Evolutionary conservation across 2,329 filamentous ascomycete species (phyloP).

Genomic region (Cytospora piceae): DNA sequence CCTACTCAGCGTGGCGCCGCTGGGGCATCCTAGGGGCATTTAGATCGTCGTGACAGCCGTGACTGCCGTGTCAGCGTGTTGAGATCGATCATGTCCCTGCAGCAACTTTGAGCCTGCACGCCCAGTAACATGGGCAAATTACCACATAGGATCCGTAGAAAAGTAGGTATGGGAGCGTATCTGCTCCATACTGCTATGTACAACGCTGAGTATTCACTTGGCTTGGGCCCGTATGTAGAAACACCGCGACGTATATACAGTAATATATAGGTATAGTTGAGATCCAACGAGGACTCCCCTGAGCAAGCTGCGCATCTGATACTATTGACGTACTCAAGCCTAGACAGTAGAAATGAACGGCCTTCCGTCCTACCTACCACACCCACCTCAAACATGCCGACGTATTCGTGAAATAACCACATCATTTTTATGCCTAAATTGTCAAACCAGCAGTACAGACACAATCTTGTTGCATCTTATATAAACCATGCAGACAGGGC

Average conservation of each 20-base stretch:
- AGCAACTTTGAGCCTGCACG: neutral
- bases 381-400: neutral
- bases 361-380: too few species aligned
- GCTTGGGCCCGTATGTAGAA: neutral
- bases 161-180: too few species aligned
- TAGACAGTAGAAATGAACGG: too few species aligned
- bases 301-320: neutral
- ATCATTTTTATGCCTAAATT: too few species aligned
- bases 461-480: too few species aligned
- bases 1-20: conserved; percentile 13
- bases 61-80: neutral
- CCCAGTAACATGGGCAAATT: neutral
- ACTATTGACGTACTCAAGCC: too few species aligned
- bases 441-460: too few species aligned
- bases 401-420: too few species aligned
- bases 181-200: neutral
- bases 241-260: too few species aligned
- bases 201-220: neutral
- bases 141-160: too few species aligned
- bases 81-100: conserved; percentile 5
- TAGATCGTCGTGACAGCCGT: neutral
- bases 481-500: too few species aligned
- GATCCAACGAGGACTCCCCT: neutral
- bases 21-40: conserved; percentile 1
- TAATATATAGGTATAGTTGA: too few species aligned